A percentile compares a stretch with the other conserved stretches of the same genome.
Evolutionary conservation across 192 early-diverging fungal species (phyloP).

Genomic region (Mortierella claussenii): DNA sequence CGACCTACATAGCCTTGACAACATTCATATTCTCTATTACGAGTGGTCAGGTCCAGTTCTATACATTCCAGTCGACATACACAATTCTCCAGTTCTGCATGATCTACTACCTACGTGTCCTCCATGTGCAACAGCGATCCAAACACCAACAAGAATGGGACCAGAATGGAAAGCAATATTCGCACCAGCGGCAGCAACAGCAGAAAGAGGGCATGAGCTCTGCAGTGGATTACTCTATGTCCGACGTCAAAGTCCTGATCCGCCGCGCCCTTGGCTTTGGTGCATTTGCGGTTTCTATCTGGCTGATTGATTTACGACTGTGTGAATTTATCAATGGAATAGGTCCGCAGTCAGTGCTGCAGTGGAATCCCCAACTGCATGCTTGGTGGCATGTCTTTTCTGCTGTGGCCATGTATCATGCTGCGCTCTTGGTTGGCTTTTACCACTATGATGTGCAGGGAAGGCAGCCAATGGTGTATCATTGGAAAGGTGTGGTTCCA

Average conservation of each 20-base stretch:
- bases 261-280: slow-evolving; percentile 17
- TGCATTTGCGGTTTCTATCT: slow-evolving; percentile 19
- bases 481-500: slow-evolving; percentile 4
- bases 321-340: slow-evolving; percentile 39
- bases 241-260: slow-evolving; percentile 12
- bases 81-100: slow-evolving; percentile 20
- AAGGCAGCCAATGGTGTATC: background rate
- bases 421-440: slow-evolving; percentile 15
- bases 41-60: slow-evolving; percentile 23
- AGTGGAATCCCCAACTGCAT: slow-evolving; percentile 64
- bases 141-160: background rate
- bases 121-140: slow-evolving; percentile 18
- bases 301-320: slow-evolving; percentile 34
- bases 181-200: background rate
- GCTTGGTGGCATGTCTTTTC: slow-evolving; percentile 69
- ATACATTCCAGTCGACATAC: slow-evolving; percentile 32
- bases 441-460: slow-evolving; percentile 24
- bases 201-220: background rate
- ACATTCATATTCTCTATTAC: slow-evolving; percentile 37
- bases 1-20: slow-evolving; percentile 19
- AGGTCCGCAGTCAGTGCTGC: background rate
- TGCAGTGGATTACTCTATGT: background rate
- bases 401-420: slow-evolving; percentile 19
- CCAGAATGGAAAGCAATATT: background rate
- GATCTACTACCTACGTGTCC: slow-evolving; percentile 23